Percentiles rank a stretch among this genome's conserved stretches.
Conservation (phyloP, 768 basidiomycete species). For the Arthromyces matolae region DNA sequence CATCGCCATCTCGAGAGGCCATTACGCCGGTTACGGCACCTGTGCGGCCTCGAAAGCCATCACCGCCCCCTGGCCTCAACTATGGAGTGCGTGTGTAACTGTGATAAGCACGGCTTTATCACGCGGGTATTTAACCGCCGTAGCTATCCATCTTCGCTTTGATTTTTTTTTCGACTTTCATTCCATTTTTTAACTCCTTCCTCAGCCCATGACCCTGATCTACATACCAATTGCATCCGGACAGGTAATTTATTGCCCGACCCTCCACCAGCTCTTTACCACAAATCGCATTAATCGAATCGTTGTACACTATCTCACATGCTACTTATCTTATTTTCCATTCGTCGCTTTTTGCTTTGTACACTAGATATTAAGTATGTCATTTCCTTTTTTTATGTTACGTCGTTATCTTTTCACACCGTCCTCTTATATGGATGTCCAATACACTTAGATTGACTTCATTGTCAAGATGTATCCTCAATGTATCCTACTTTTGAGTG, state of each 20-base stretch:
- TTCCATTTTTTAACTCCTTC: no score
- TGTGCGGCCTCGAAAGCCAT: neutral
- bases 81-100: neutral
- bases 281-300: neutral
- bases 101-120: no score
- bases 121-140: neutral
- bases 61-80: conserved; percentile 1
- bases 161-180: neutral
- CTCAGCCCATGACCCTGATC: no score
- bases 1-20: conserved; percentile 8
- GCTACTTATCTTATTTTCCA: neutral
- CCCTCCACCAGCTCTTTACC: neutral
- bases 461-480: no score
- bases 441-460: no score
- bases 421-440: no score
- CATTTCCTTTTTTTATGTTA: no score
- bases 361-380: no score
- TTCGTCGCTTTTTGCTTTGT: neutral
- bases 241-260: neutral
- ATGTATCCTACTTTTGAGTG: no score
- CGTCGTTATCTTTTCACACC: no score
- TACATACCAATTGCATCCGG: no score
- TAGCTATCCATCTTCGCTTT: neutral
- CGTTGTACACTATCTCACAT: neutral
- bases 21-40: conserved; percentile 9